Conservation (phyloP, 257 asterid genomes). For the Salvia hispanica region DNA sequence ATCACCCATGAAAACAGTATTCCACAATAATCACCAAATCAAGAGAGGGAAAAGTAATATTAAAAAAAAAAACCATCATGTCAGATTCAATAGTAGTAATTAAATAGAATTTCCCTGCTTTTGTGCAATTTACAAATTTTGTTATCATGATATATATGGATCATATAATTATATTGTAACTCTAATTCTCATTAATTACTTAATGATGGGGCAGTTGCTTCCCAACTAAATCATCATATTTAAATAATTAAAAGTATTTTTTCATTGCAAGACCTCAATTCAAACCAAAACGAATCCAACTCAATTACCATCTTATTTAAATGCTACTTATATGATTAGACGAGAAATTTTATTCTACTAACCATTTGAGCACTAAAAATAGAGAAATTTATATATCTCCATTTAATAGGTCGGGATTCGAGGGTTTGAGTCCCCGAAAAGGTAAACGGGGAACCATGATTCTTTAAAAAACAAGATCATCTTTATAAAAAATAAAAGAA, state of each 20-base stretch:
- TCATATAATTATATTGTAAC: no score
- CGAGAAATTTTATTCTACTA: no score
- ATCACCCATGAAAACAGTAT: no score
- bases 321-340: neutral
- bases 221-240: conserved; percentile 14
- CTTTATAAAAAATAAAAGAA: conserved; percentile 9
- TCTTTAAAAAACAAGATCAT: neutral
- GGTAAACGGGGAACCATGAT: no score
- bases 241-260: conserved; percentile 14
- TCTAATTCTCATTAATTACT: neutral
- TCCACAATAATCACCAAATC: neutral
- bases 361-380: no score
- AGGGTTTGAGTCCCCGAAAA: no score
- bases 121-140: neutral
- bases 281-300: conserved; percentile 14
- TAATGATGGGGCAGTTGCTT: neutral
- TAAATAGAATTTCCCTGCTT: neutral
- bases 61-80: neutral
- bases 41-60: neutral
- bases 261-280: conserved; percentile 30
- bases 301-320: conserved; percentile 4
- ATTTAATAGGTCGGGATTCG: neutral
- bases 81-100: neutral
- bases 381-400: no score
- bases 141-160: no score